Base-by-base conservation (phyloP, 2,329 filamentous ascomycete genomes). In the Sphaerulina musiva region DNA sequence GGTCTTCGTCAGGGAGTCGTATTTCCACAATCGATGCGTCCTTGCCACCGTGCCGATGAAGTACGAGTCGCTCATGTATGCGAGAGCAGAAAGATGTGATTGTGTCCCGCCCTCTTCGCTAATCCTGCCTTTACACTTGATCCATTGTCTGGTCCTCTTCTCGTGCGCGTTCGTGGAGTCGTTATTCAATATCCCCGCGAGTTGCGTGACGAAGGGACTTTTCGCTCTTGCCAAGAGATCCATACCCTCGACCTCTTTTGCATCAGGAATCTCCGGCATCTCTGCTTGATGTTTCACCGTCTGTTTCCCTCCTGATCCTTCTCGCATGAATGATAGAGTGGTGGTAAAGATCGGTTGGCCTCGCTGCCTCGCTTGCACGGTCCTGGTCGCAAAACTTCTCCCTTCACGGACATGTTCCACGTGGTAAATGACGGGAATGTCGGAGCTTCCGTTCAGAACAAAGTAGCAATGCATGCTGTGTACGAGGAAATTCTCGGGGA, bases 381-480 rank as follows among this genome's bases (percentile, higher is more conserved):
- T 97, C 51, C 93, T 80, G 38, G 93, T 97, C 51, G 89, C 85
- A 70, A 91, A 98, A 48, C 86, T 91, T 56, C 86, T 84, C 7
- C 93, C 93, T 68, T 95, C 89, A 52, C 93, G 85, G 46, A 98
- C 89, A 49, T 88, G 82, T 75, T 97, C 93, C 45, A 98, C 93
- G 69, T 96, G 89, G 75, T 95, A 97, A 58, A 96, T 79, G 61
- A 97, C 87, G 32, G 93, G 92, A 14, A 93, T 85, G 56, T 86
- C 82, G 10, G 83, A 79, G 67, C 92, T 87, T 29, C 93, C 93
- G 4, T 92, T 91, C 1, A 97, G 83, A 34, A 98, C 84, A 72
- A 98, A 98, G 77, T 97, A 98, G 80, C 93, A 97, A 79, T 98
- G 93, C 87, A 95, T 96, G 68, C 86, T 92, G 77, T 98, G 93